Base-by-base conservation (phyloP, 192 early-diverging fungal genomes). In the Spinellus fusiger region DNA sequence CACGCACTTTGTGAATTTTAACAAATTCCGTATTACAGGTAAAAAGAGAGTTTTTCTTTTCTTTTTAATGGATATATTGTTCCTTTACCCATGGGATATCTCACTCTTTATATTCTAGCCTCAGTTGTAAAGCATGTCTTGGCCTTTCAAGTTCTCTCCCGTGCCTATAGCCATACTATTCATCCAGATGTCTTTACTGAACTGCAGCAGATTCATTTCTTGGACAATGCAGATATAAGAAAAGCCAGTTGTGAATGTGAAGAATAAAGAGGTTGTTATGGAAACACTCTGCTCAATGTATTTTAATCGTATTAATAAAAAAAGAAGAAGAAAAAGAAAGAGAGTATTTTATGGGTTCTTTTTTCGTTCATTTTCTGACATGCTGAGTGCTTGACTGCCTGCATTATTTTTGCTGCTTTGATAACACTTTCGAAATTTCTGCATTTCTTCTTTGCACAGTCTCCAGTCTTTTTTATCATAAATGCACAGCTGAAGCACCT, bases 401-500 rank as follows among this genome's bases (percentile, higher is more conserved):
- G 62, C 68, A 28, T 61, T 54, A 20, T 68, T 23, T 25, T 51
- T 70, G 31, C 76, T 79, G 5, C 67, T 69, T 62, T 77, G 76
- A 79, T 83, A 93, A 61, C 94, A 97, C 13, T 83, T 73, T 31
- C 80, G 76, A 73, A 97, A 97, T 26, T 72, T 79, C n/a, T 67
- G 29, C 83, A 97, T 86, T 63, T 91, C 89, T 28, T 73, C 76
- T 40, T 77, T 65, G 66, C 94, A 97, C 38, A 79, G 70, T 37
- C 94, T 82, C 91, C 92, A 97, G 74, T 97, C 94, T 56, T 87
- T 82, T 15, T 81, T 90, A 49, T 93, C 89, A 20, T 80, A 82
- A 69, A 90, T 86, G 70, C 94, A 97, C 60, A 91, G 71, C 53
- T 90, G 88, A 37, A 97, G 76, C 1, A 63, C 73, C 54, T 92